Percentiles rank a stretch among this genome's conserved stretches.
Evolutionary conservation across 73 alveolate genomes (phyloP).

Genomic region (Paramecium bursaria): DNA sequence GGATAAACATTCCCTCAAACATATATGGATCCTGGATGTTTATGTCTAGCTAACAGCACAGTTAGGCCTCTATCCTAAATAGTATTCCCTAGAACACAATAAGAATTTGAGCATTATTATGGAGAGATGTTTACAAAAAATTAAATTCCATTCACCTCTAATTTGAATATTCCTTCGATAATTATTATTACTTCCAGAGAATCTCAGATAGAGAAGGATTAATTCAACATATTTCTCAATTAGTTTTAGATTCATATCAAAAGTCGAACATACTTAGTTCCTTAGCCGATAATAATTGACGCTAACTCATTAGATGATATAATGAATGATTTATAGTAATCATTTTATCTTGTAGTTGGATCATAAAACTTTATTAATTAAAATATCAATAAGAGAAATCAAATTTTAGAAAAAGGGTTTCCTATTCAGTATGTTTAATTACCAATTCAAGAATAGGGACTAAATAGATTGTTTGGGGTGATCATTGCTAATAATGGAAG

Average conservation of each 20-base stretch:
- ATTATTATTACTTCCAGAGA: no score
- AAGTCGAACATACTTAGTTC: background rate
- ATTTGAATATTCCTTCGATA: no score
- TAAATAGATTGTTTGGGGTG: constrained; percentile 19
- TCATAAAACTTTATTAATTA: background rate
- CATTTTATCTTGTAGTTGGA: background rate
- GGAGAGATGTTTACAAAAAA: constrained; percentile 11
- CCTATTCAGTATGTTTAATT: background rate
- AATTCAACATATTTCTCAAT: background rate
- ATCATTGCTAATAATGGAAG: constrained; percentile 42
- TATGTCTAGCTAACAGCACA: background rate
- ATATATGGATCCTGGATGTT: constrained; percentile 19
- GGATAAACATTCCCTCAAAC: background rate
- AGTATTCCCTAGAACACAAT: constrained; percentile 21
- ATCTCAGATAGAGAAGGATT: background rate
- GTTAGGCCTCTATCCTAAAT: background rate
- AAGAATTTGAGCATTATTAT: constrained; percentile 34
- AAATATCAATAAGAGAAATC: background rate
- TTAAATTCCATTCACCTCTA: no score
- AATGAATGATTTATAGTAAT: constrained; percentile 26
- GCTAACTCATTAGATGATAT: no score
- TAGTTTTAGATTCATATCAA: background rate
- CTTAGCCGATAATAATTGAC: background rate
- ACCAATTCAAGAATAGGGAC: constrained; percentile 25
- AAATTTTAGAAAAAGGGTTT: background rate